Evolutionary conservation across 805 yeast genomes (phyloP), one percentile per base, ranked within the genome.

Genomic region (Kazachstania africana): DNA sequence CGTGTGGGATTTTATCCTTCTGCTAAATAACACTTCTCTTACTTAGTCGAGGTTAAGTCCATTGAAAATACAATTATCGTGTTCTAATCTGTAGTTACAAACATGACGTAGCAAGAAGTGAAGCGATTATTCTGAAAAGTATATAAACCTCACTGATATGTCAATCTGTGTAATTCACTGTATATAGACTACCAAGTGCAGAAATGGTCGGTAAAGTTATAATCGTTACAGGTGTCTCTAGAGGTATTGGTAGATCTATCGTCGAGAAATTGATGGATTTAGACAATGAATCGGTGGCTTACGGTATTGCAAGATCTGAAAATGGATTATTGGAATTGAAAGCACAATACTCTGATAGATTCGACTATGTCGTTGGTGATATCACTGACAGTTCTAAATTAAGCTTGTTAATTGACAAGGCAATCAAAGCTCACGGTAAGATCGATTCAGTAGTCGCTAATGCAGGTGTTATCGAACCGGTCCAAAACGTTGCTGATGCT

Each of bases 391-490:
- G 58, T 3, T 38, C 40, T 1, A 36, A 29, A 2, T 22, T 50
- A 14, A 38, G 48, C 3, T 39, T 49, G 4, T 63, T 75, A 2
- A 59, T 80, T 12, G 49, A 57, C 0, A 34, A 55, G 16, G 73
- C 84, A 1, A 46, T 72, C 6, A 40, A 48, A 5, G 60, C 59
- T 32, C 76, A 69, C 47, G 85, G 85, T 2, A 55, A 55, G 18
- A 57, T 84, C 26, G 75, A 81, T 48, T 68, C 81, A 1, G 50
- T 81, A 13, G 64, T 83, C 25, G 78, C 83, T 21, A 82, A 83
- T 52, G 94, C 94, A 2, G 94, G 94, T 9, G 74, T 78, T 0
- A 59, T 88, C 37, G 87, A 75, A 15, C 95, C 95, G 0, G 94
- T 88, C 4, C 62, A 67, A 24, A 44, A 38, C 13, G 70, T 81